These are phyloP conservation scores for Sugiyamaella boreocaroliniensis DNA, from an alignment of 805 yeast genomes.

Conservation along the genomic window DNA sequence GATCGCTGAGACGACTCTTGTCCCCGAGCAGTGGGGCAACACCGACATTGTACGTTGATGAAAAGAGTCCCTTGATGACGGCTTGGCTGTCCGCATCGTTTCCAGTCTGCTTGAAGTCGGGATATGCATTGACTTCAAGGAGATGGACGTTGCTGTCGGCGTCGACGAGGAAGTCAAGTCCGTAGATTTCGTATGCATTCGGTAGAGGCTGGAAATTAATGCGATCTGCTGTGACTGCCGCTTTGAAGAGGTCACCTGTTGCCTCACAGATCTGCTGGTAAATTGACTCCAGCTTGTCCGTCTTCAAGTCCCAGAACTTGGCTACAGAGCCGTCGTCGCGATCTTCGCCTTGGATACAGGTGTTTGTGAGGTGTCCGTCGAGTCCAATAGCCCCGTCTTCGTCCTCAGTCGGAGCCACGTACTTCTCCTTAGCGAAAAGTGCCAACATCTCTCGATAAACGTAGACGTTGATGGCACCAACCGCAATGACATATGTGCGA, in stretches of 20 bases:
- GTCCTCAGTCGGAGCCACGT: conserved; percentile 31
- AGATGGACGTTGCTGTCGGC: conserved; percentile 46
- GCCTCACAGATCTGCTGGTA: conserved; percentile 52
- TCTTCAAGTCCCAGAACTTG: conserved; percentile 50
- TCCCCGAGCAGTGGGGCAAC: conserved; percentile 41
- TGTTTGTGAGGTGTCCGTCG: conserved; percentile 83
- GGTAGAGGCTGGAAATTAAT: conserved; percentile 76
- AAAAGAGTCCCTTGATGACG: conserved; percentile 66
- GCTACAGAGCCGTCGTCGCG: conserved; percentile 43
- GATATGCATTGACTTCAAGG: conserved; percentile 86
- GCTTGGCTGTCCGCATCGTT: conserved; percentile 50
- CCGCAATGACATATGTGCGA: conserved; percentile 72
- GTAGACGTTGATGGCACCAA: conserved; percentile 67
- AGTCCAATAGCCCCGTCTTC: conserved; percentile 37
- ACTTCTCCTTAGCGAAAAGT: conserved; percentile 62
- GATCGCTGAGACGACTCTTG: background rate
- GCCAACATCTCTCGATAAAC: conserved; percentile 78
- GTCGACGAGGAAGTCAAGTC: conserved; percentile 75
- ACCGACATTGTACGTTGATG: conserved; percentile 42
- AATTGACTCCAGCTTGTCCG: conserved; percentile 28
- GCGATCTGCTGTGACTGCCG: conserved; percentile 74
- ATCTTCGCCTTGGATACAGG: conserved; percentile 68
- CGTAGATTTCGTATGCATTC: conserved; percentile 82
- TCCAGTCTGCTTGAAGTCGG: conserved; percentile 97
- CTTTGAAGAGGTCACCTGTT: conserved; percentile 65